Percentiles rank a stretch among this genome's conserved stretches.
Evolutionary conservation across 148 eudicot genomes (phyloP).

Genomic region (Spergularia marina): DNA sequence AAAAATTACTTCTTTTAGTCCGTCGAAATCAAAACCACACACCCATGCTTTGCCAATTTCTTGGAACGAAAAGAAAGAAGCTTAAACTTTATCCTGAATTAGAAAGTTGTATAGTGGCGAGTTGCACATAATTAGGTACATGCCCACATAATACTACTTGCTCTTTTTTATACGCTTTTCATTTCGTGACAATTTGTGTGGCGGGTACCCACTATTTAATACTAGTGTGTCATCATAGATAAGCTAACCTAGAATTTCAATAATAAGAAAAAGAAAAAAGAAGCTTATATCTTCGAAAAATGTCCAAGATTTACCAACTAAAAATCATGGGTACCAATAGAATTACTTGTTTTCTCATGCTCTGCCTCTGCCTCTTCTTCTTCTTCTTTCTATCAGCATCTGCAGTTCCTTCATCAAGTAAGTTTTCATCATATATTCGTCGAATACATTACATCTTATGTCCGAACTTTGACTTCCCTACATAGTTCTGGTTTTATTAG

Average conservation of each 20-base stretch:
- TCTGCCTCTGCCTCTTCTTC: slow-evolving; percentile 7
- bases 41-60: no score
- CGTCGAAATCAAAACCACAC: no score
- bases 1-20: no score
- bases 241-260: no score
- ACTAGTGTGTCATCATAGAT: no score
- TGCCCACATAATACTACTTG: no score
- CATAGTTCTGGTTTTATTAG: not conserved
- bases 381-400: slow-evolving; percentile 7
- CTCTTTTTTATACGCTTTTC: no score
- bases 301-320: not conserved
- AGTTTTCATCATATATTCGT: not conserved
- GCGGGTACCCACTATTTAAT: slow-evolving; percentile 2
- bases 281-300: not conserved
- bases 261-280: no score
- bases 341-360: not conserved
- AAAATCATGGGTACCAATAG: slow-evolving; percentile 5
- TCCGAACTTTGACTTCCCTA: not conserved
- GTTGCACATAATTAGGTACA: not conserved
- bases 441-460: no score
- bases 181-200: not conserved
- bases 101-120: not conserved
- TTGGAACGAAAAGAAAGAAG: no score
- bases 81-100: no score
- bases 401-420: slow-evolving; percentile 18